Evolutionary conservation across 73 alveolate genomes (phyloP).

Genomic region (Paramecium pentaurelia): DNA sequence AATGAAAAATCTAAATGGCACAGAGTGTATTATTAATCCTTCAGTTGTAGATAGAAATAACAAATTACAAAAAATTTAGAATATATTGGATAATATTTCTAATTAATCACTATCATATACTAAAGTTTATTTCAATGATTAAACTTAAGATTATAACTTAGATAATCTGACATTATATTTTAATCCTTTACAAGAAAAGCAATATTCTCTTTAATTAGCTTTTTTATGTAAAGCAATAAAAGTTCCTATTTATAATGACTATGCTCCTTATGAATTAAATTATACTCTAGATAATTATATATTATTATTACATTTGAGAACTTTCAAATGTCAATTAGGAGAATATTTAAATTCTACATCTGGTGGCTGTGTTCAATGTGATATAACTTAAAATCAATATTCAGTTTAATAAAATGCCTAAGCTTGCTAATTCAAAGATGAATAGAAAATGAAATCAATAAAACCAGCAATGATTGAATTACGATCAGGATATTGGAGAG

Average conservation of each 20-base stretch:
- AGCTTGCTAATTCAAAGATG: not conserved
- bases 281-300: not conserved
- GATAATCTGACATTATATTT: not conserved
- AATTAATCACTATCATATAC: not conserved
- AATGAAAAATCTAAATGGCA: not conserved
- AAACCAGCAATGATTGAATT: not conserved
- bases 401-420: not conserved
- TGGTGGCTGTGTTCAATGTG: not conserved
- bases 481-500: slow-evolving; percentile 22
- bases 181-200: not conserved
- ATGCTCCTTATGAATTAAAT: not conserved
- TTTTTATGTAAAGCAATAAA: not conserved
- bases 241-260: not conserved
- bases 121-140: not conserved
- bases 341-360: not conserved
- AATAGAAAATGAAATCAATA: not conserved
- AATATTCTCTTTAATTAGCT: not conserved
- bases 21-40: not conserved
- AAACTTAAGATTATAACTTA: not conserved
- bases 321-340: not conserved
- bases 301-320: not conserved
- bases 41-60: not conserved
- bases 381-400: not conserved
- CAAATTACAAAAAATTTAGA: not conserved
- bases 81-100: not conserved